Percentiles rank a stretch among this genome's conserved stretches.
phyloP scores from a whole-genome alignment of 179 eudicot genomes.

The Camellia oleifera region DNA sequence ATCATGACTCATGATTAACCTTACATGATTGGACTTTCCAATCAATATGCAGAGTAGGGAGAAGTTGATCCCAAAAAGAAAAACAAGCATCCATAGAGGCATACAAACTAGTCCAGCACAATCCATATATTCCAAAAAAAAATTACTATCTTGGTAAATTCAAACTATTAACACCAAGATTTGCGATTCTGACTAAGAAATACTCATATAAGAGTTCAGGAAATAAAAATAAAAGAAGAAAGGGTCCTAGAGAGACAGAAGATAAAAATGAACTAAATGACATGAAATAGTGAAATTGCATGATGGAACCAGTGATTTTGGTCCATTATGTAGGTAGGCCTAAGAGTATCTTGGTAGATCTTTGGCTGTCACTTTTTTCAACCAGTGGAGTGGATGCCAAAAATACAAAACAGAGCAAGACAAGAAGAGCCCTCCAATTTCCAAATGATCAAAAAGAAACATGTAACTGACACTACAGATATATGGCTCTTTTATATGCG shows the following conservation, averaged over 20 bases:
- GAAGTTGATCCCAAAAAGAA: too few species aligned
- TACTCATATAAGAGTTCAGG: too few species aligned
- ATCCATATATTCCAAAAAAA: background rate
- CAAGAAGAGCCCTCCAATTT: background rate
- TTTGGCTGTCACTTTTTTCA: background rate
- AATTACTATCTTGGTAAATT: background rate
- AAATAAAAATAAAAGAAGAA: too few species aligned
- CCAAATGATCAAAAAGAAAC: background rate
- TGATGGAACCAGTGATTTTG: conserved; percentile 2
- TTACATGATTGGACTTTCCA: too few species aligned
- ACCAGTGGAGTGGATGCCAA: background rate
- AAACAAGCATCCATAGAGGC: too few species aligned
- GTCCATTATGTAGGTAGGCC: background rate
- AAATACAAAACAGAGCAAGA: background rate
- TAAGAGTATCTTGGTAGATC: background rate
- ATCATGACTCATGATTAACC: too few species aligned
- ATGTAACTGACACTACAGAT: background rate
- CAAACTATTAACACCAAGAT: background rate
- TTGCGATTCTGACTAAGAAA: background rate
- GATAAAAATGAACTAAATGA: too few species aligned
- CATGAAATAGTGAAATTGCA: background rate
- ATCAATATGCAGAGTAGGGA: too few species aligned
- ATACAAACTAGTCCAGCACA: too few species aligned
- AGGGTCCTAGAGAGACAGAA: too few species aligned
- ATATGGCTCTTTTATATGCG: too few species aligned